These are phyloP conservation scores for Aspergillus sp. DNA, from an alignment of 2,329 filamentous ascomycete species.

Conservation along the genomic window DNA sequence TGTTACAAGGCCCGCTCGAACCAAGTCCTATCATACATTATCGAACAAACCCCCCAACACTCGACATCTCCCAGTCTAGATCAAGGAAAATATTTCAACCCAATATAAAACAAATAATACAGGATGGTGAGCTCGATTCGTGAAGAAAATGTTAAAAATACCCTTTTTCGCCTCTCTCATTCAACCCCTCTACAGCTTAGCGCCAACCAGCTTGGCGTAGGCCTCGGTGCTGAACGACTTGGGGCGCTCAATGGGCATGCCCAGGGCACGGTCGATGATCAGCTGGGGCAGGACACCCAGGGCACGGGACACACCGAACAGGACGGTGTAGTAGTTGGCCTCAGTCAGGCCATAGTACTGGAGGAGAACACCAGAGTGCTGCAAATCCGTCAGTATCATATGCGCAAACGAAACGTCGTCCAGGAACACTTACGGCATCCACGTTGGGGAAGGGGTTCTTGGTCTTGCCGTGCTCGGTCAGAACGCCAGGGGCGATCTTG, in stretches of 20 bases:
- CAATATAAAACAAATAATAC: constrained; percentile 19
- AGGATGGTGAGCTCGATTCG: constrained; percentile 21
- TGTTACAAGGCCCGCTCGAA: constrained; percentile 40
- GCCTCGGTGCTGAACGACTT: constrained; percentile 99
- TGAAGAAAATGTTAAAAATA: constrained; percentile 10
- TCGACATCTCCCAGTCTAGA: constrained; percentile 25
- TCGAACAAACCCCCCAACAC: constrained; percentile 29
- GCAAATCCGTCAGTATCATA: constrained; percentile 7
- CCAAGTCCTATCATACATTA: constrained; percentile 40
- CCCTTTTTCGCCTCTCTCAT: constrained; percentile 12
- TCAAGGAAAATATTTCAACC: constrained; percentile 4
- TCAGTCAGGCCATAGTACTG: constrained; percentile 99
- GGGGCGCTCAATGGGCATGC: constrained; percentile 95
- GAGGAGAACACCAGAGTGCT: constrained; percentile 95
- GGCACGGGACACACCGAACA: constrained; percentile 97
- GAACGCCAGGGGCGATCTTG: constrained; percentile 97
- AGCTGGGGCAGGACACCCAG: constrained; percentile 98
- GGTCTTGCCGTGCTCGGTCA: constrained; percentile 99
- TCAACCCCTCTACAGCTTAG: constrained; percentile 70
- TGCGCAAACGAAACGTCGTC: too few species aligned
- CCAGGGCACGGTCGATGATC: constrained; percentile 98
- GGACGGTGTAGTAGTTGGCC: constrained; percentile 99
- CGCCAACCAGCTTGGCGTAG: constrained; percentile 87
- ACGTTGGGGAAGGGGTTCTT: constrained; percentile 99
- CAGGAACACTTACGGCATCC: constrained; percentile 62